Evolutionary conservation across 2,329 filamentous ascomycete species (phyloP).

Genomic region (Triangularia setosa): DNA sequence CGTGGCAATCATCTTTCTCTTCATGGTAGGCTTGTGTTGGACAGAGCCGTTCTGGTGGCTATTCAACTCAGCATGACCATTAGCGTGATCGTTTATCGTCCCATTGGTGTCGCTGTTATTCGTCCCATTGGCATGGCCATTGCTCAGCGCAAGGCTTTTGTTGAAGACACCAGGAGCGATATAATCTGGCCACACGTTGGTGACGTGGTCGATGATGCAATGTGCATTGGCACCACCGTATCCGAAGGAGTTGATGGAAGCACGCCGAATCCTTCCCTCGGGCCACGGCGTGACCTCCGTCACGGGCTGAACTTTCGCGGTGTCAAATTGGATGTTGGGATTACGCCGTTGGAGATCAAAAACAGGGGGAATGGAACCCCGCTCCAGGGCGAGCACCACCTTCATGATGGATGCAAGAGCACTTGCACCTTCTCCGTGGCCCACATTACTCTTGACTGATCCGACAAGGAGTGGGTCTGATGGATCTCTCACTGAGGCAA

Average conservation of each 20-base stretch:
- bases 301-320: not conserved
- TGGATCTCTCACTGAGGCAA: constrained; percentile 25
- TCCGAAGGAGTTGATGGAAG: not conserved
- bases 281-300: not conserved
- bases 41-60: not conserved
- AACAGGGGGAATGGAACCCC: not conserved
- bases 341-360: not conserved
- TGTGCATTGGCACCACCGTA: constrained; percentile 17
- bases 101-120: not conserved
- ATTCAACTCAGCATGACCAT: not conserved
- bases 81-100: not conserved
- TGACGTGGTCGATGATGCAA: constrained; percentile 7
- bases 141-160: not conserved
- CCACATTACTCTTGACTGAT: constrained; percentile 29
- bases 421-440: constrained; percentile 23
- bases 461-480: constrained; percentile 27
- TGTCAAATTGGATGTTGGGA: not conserved
- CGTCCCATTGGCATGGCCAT: not conserved
- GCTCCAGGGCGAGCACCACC: constrained; percentile 8
- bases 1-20: not conserved
- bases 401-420: constrained; percentile 31
- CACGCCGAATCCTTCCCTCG: not conserved
- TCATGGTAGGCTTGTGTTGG: not conserved
- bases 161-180: not conserved
- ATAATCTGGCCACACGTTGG: not conserved